A percentile compares a stretch with the other conserved stretches of the same genome.
These are phyloP conservation scores for Salix exigua DNA, from an alignment of 345 rosid species.

Conservation along the genomic window DNA sequence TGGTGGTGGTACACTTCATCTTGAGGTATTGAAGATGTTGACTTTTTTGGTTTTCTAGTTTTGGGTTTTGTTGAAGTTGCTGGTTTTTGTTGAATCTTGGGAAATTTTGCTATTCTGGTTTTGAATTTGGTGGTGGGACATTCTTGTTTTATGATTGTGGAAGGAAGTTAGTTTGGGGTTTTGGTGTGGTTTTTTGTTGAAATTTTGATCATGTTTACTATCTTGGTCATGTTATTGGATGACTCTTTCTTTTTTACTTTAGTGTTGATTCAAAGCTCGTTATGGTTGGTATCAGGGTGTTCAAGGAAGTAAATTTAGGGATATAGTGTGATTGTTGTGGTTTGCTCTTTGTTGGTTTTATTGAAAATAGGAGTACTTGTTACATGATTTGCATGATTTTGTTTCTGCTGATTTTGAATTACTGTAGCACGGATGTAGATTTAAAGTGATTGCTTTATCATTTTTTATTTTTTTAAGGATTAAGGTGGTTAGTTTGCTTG, in stretches of 20 bases:
- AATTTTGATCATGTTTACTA: not conserved
- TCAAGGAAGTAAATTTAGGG: not conserved
- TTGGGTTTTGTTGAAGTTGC: not conserved
- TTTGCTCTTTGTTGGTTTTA: not conserved
- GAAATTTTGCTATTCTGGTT: constrained; percentile 1
- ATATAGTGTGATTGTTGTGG: not conserved
- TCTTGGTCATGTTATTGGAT: not conserved
- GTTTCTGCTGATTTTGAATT: not conserved
- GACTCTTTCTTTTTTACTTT: not conserved
- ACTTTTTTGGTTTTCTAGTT: not conserved
- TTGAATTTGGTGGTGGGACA: not conserved
- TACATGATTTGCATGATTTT: not conserved
- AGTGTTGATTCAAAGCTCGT: not conserved
- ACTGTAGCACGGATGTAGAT: not conserved
- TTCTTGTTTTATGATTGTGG: not conserved
- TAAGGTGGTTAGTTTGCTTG: not conserved
- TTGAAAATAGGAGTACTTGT: not conserved
- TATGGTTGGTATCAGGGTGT: not conserved
- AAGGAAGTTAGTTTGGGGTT: not conserved
- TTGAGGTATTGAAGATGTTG: constrained; percentile 45
- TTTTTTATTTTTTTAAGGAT: not conserved
- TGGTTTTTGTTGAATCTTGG: not conserved
- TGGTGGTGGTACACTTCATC: constrained; percentile 90
- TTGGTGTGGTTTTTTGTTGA: not conserved
- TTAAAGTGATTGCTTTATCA: not conserved